Evolutionary conservation across 2,329 filamentous ascomycete genomes (phyloP).

Genomic region (Paraphaeosphaeria minitans): DNA sequence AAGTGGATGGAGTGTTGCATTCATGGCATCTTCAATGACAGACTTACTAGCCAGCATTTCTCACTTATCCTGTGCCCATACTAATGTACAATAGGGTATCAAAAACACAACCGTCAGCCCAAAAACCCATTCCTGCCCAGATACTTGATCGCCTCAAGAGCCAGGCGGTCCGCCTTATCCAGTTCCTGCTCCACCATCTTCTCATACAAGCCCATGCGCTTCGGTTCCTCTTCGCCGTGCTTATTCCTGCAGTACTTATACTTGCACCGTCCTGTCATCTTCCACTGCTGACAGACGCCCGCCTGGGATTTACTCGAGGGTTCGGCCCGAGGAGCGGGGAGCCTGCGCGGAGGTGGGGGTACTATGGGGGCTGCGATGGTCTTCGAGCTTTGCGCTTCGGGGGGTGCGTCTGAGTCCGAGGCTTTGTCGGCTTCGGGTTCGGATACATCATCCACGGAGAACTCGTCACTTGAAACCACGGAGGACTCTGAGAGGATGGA

Average conservation of each 20-base stretch:
- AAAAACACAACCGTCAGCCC: constrained; percentile 18
- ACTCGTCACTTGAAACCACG: constrained; percentile 39
- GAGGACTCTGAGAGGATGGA: constrained; percentile 26
- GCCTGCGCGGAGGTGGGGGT: constrained; percentile 23
- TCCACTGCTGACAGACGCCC: constrained; percentile 32
- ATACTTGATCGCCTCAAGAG: constrained; percentile 54
- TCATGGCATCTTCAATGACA: no score
- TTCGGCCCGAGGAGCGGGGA: constrained; percentile 14
- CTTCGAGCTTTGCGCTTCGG: constrained; percentile 49
- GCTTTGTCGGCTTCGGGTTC: constrained; percentile 27
- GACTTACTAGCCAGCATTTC: neutral
- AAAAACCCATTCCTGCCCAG: constrained; percentile 52
- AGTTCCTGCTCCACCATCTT: constrained; percentile 53
- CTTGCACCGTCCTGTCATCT: constrained; percentile 33
- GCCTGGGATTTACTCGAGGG: constrained; percentile 14
- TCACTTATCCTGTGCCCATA: neutral
- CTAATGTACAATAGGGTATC: neutral
- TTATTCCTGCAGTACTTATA: constrained; percentile 31
- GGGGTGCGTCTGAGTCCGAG: constrained; percentile 42
- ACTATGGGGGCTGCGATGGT: constrained; percentile 20
- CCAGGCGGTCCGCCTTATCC: constrained; percentile 48
- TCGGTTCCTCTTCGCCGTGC: constrained; percentile 29
- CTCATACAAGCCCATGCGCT: constrained; percentile 33
- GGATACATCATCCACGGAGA: constrained; percentile 6
- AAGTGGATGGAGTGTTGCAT: no score